Conservation (phyloP, 108 stramenopile genomes). For the Skeletonema tropicum region DNA sequence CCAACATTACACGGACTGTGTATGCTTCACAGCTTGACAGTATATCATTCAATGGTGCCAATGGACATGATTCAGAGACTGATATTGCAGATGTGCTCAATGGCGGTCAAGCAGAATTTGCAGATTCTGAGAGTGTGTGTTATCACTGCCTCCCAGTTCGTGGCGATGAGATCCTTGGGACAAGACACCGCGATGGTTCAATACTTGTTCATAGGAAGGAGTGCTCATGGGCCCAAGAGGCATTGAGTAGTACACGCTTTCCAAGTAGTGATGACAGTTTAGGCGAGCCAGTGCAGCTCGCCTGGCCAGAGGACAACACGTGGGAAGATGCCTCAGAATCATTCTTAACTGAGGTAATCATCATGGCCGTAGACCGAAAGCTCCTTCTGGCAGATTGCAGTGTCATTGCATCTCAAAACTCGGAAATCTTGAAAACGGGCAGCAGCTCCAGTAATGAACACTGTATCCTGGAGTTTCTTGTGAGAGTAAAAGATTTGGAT, state of each 20-base stretch:
- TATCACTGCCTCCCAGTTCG: slow-evolving; percentile 72
- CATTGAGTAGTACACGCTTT: slow-evolving; percentile 62
- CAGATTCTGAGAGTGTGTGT: slow-evolving; percentile 81
- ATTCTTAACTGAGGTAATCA: slow-evolving; percentile 70
- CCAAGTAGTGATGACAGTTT: slow-evolving; percentile 24
- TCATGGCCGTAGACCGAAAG: slow-evolving; percentile 79
- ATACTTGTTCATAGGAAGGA: slow-evolving; percentile 76
- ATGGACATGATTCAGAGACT: slow-evolving; percentile 34
- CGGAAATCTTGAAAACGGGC: slow-evolving; percentile 82
- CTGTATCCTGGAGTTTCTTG: slow-evolving; percentile 77
- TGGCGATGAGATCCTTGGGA: slow-evolving; percentile 86
- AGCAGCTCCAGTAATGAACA: slow-evolving; percentile 76
- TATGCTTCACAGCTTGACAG: slow-evolving; percentile 9
- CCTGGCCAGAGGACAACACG: slow-evolving; percentile 46
- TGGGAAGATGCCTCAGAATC: slow-evolving; percentile 46
- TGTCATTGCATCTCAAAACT: slow-evolving; percentile 77
- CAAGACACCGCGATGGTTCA: slow-evolving; percentile 47
- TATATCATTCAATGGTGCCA: slow-evolving; percentile 46
- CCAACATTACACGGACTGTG: slow-evolving; percentile 21
- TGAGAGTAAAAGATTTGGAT: slow-evolving; percentile 67
- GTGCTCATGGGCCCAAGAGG: slow-evolving; percentile 75
- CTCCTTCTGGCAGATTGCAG: slow-evolving; percentile 85
- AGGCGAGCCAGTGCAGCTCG: slow-evolving; percentile 31
- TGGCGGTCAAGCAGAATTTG: slow-evolving; percentile 51
- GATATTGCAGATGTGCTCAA: slow-evolving; percentile 28